Base-by-base conservation (phyloP, 2,329 filamentous ascomycete species). In the Dactylellina cionopaga region DNA sequence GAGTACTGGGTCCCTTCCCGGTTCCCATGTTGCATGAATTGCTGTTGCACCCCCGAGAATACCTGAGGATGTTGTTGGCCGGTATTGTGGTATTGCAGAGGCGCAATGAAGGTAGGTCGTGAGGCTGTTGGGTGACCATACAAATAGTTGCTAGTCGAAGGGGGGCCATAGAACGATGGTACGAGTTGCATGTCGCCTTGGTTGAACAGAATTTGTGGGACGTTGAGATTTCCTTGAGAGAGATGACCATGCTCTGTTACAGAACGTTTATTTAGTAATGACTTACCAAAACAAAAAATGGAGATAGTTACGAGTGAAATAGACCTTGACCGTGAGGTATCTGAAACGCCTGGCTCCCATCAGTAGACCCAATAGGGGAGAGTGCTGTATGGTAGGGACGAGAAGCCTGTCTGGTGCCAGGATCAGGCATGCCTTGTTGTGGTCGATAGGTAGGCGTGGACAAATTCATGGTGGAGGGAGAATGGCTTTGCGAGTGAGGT, bases 101-200 rank as follows among this genome's bases (percentile, higher is more conserved):
- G 19, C 7, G 22, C 25, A 29, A 49, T 17, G 13, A 46, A 44
- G 4, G 55, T 15, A 4, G 56, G 17, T 22, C 56, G 37, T 9
- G 56, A 70, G 10, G 49, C 19, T 27, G 55, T 43, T 9, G 65
- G n/a, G 7, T 29, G 47, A 4, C 41, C 33, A 22, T 70, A 56
- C 31, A 24, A 5, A 17, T 56, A 62, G 33, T 33, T 24, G 6
- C 49, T 24, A 10, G 17, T 33, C 9, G 65, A 39, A 6, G 35
- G 24, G 13, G n/a, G 6, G 7, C 41, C 13, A 29, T 70, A 70
- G 17, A 70, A 70, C 5, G 65, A 63, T 39, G 65, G 49, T 15
- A 56, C 19, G 2, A 51, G 41, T 15, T 43, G 65, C 24, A 56
- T 47, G 15, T 70, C 65, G n/a, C 49, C 41, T 47, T 29, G 65